phyloP scores from a whole-genome alignment of 768 basidiomycete species.

The Phanerochaete carnosa region DNA sequence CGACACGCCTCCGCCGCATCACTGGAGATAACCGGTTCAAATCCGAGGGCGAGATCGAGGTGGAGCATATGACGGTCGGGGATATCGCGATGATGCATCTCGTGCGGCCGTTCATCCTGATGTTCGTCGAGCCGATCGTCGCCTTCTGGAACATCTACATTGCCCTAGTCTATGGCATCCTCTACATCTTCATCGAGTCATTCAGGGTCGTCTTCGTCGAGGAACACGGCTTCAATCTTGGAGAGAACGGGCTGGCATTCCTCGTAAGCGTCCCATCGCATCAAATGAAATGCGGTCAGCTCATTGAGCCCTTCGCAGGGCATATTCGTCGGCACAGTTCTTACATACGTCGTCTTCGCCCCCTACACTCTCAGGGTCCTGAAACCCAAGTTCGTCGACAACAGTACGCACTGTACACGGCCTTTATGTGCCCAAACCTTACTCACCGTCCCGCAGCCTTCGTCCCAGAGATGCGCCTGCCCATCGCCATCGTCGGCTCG shows the following conservation, averaged over 20 bases:
- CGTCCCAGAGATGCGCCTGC: slow-evolving; percentile 28
- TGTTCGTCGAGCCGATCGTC: slow-evolving; percentile 29
- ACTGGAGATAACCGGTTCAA: slow-evolving; percentile 26
- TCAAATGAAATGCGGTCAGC: neutral
- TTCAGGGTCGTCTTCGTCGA: slow-evolving; percentile 32
- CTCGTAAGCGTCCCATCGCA: slow-evolving; percentile 10
- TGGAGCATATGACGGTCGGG: slow-evolving; percentile 12
- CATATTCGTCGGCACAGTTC: slow-evolving; percentile 5
- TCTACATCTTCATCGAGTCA: slow-evolving; percentile 32
- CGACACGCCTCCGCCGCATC: slow-evolving; percentile 25
- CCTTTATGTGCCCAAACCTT: slow-evolving; percentile 1
- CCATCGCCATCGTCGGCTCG: slow-evolving; percentile 29
- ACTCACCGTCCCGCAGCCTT: slow-evolving; percentile 1
- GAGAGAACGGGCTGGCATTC: slow-evolving; percentile 29
- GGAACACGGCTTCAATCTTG: slow-evolving; percentile 31
- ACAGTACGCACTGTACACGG: neutral
- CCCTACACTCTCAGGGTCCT: slow-evolving; percentile 4
- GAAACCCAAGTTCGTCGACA: slow-evolving; percentile 17
- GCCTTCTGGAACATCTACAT: slow-evolving; percentile 15
- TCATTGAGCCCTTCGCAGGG: neutral
- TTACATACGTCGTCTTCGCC: slow-evolving; percentile 4
- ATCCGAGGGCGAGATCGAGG: slow-evolving; percentile 24
- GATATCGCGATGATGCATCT: slow-evolving; percentile 23
- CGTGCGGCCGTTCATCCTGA: slow-evolving; percentile 28
- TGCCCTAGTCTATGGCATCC: slow-evolving; percentile 8